Base-by-base conservation (phyloP, 768 basidiomycete species). In the Asterophora parasitica region DNA sequence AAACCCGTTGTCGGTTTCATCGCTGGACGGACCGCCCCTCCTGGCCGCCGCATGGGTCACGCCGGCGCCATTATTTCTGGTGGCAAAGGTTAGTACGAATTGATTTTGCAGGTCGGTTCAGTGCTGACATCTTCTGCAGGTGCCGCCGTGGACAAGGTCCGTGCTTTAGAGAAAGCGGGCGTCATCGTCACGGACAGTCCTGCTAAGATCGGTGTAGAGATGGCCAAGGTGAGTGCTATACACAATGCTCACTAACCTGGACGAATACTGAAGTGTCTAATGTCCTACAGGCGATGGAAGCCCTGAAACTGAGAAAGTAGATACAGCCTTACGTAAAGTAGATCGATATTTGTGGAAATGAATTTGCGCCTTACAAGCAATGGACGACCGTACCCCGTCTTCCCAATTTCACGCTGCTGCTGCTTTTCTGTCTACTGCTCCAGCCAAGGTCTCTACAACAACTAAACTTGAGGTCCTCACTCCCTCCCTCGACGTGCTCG, bases 1-100 rank as follows among this genome's bases (percentile, higher is more conserved):
- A 99, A 99, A 70, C 96, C 96, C 41, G 92, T 98, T 30, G 92
- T 99, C 47, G 90, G 88, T 32, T 99, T 99, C 70, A 97, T 99
- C 61, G 96, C 96, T 48, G 96, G 96, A 42, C 85, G 90, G 50
- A 98, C 96, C 48, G 96, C 96, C 35, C 96, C 96, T 44, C 96
- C 96, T 32, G 96, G 96, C 33, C 78, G 96, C 60, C 86, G 96
- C 57, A 99, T 98, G 94, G 92, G 94, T 39, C 93, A 97, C 62
- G 93, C 94, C 49, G 96, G 96, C 56, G 96, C 96, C 52, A 98
- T 98, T 66, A 97, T 98, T 53, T 84, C 90, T 44, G 96, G 96
- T 52, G 96, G 96, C 36, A 99, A 98, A 75, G 96, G 94, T n/a
- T n/a, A n/a, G n/a, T 80, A 44, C 58, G 72, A 23, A 31, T 41